Conservation (phyloP, 2,329 filamentous ascomycete species). For the Venturia oleaginea region DNA sequence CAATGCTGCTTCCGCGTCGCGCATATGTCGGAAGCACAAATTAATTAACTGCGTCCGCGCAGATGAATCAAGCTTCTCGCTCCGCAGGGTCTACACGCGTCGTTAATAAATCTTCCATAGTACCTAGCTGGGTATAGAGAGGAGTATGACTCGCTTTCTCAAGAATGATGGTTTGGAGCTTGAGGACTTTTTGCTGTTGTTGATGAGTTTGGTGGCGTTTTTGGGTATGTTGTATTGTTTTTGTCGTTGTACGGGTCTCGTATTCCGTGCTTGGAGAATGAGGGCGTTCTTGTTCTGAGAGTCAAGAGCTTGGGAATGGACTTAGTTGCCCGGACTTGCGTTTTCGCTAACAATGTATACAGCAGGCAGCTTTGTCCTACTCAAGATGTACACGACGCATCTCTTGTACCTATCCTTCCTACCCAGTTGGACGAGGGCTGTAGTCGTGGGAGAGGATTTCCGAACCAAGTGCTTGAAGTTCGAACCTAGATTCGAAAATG, state of each 20-base stretch:
- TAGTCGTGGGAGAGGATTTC: background rate
- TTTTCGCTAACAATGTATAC: background rate
- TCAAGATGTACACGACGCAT: background rate
- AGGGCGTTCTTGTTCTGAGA: too few relatives aligned
- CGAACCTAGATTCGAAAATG: background rate
- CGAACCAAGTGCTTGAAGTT: slow-evolving; percentile 5
- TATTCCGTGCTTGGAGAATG: too few relatives aligned
- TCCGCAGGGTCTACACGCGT: background rate
- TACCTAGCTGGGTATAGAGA: background rate
- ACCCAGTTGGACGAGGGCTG: background rate
- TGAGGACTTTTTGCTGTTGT: background rate
- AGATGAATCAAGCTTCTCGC: background rate
- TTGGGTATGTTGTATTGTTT: background rate
- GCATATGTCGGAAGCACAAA: background rate
- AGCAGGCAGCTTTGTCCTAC: background rate
- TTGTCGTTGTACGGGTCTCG: background rate
- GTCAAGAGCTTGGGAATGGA: background rate
- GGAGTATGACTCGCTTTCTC: background rate
- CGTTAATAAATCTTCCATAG: background rate
- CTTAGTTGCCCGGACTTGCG: too few relatives aligned
- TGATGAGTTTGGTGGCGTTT: background rate
- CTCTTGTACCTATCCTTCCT: background rate
- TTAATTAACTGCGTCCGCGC: background rate
- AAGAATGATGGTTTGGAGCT: background rate
- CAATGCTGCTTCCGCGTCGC: background rate